A percentile compares a stretch with the other conserved stretches of the same genome.
Evolutionary conservation across 116 monocot genomes (phyloP).

Genomic region (Zostera marina): DNA sequence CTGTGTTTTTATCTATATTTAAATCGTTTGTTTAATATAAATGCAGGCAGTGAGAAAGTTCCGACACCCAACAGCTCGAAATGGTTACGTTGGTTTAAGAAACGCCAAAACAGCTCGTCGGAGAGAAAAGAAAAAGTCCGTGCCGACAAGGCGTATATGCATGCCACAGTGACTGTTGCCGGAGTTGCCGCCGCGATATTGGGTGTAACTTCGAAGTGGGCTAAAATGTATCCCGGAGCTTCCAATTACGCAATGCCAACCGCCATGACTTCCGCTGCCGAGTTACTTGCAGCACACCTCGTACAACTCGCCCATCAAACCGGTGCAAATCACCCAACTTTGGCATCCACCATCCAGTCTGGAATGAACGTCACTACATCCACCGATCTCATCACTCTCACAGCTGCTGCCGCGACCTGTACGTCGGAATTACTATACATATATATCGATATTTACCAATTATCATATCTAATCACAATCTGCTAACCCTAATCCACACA

Average conservation of each 20-base stretch:
- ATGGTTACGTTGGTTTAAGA: conserved; percentile 36
- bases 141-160: conserved; percentile 41
- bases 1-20: no score
- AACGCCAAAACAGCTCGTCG: conserved; percentile 4
- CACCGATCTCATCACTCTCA: conserved; percentile 77
- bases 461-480: no score
- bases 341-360: conserved; percentile 35
- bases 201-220: conserved; percentile 20
- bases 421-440: not conserved
- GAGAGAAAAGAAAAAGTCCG: conserved; percentile 44
- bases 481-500: no score
- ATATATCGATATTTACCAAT: no score
- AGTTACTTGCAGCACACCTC: conserved; percentile 76
- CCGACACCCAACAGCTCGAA: no score
- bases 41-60: no score
- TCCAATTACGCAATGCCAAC: conserved; percentile 23
- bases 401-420: conserved; percentile 46
- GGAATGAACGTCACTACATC: conserved; percentile 44
- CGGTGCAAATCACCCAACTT: conserved; percentile 30
- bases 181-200: conserved; percentile 74
- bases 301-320: conserved; percentile 55
- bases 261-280: conserved; percentile 57
- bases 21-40: no score
- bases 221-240: not conserved
- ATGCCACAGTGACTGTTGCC: conserved; percentile 59